phyloP scores from a whole-genome alignment of 805 yeast species.

The Dipodascus albidus region DNA sequence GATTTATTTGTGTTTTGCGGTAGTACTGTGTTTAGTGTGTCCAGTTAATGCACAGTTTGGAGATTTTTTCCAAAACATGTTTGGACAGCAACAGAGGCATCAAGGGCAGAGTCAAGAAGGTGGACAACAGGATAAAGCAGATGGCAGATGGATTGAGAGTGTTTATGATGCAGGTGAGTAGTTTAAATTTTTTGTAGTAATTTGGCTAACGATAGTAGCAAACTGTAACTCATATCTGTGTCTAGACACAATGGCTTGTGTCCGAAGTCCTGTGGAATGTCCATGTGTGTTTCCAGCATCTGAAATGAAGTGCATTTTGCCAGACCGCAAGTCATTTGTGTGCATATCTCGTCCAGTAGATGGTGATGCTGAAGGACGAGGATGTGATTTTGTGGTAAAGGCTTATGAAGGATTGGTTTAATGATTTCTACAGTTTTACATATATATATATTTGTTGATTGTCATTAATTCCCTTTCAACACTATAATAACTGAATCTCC shows the following conservation, averaged over 20 bases:
- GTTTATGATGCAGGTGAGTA: constrained; percentile 15
- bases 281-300: constrained; percentile 87
- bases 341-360: constrained; percentile 78
- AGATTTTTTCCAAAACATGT: constrained; percentile 32
- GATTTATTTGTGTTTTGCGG: neutral
- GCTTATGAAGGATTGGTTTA: constrained; percentile 52
- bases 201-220: constrained; percentile 7
- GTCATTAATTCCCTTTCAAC: constrained; percentile 23
- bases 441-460: neutral
- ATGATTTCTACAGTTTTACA: constrained; percentile 3
- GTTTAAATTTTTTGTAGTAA: too few relatives aligned
- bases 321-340: constrained; percentile 50
- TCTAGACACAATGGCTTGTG: constrained; percentile 76
- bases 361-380: constrained; percentile 44
- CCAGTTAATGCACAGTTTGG: constrained; percentile 27
- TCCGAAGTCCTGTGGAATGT: constrained; percentile 53
- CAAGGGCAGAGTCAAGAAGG: neutral
- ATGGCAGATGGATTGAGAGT: constrained; percentile 16
- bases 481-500: constrained; percentile 93
- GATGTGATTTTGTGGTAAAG: constrained; percentile 75
- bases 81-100: constrained; percentile 24
- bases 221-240: constrained; percentile 61
- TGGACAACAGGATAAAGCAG: constrained; percentile 20
- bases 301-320: constrained; percentile 69
- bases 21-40: neutral